Evolutionary conservation across 208 protist species (phyloP).

Genomic region (Leishmania mexicana): DNA sequence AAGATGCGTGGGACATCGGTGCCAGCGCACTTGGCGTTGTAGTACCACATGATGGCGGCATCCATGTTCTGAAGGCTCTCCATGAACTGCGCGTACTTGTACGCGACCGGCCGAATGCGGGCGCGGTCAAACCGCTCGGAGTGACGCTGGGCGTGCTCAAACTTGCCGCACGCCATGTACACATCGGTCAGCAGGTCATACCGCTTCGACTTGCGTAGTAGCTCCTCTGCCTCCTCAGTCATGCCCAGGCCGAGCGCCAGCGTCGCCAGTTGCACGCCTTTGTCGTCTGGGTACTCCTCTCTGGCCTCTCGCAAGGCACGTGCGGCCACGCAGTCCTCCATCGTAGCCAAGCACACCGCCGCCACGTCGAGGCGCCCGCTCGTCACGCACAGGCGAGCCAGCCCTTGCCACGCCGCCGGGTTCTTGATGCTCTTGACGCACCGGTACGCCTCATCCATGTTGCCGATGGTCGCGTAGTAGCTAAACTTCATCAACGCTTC

Average conservation of each 20-base stretch:
- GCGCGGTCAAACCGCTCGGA: constrained; percentile 93
- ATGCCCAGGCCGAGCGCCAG: constrained; percentile 96
- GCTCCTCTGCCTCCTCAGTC: constrained; percentile 90
- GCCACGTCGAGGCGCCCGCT: constrained; percentile 95
- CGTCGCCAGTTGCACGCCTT: constrained; percentile 91
- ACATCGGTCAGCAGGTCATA: constrained; percentile 95
- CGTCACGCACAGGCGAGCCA: constrained; percentile 96
- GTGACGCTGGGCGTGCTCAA: constrained; percentile 93
- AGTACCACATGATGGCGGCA: constrained; percentile 91
- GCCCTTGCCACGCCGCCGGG: constrained; percentile 93
- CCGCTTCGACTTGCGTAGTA: constrained; percentile 81
- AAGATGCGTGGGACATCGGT: constrained; percentile 95
- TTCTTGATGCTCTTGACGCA: constrained; percentile 96
- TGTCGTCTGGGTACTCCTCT: constrained; percentile 83
- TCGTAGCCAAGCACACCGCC: constrained; percentile 94
- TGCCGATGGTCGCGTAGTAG: constrained; percentile 96
- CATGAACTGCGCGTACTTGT: constrained; percentile 95
- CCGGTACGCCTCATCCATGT: constrained; percentile 98
- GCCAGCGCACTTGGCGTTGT: constrained; percentile 87
- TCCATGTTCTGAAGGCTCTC: constrained; percentile 94
- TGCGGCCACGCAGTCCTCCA: constrained; percentile 92
- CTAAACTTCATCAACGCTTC: constrained; percentile 96
- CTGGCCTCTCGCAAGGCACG: constrained; percentile 87
- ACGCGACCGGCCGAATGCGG: constrained; percentile 91
- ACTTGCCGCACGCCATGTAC: constrained; percentile 93